phyloP scores from a whole-genome alignment of 441 rosid genomes.

The Erodium texanum region DNA sequence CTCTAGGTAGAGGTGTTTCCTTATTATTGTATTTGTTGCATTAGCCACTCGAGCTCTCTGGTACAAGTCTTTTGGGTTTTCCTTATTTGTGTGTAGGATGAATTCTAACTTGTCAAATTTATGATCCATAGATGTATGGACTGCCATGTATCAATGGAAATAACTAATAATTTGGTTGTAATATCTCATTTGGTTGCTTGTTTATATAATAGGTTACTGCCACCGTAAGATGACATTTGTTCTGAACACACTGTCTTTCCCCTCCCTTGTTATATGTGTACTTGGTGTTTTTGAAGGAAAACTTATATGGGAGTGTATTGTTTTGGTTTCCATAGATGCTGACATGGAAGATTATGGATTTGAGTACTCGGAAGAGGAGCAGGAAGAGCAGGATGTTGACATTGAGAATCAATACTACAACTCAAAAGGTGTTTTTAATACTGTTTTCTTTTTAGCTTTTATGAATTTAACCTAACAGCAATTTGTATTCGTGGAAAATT shows the following conservation, averaged over 20 bases:
- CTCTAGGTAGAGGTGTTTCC: not conserved
- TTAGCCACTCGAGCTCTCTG: no score
- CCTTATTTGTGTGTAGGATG: no score
- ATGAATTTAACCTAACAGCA: no score
- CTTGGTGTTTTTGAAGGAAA: not conserved
- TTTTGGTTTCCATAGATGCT: conserved; percentile 44
- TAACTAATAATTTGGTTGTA: not conserved
- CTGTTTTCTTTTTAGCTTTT: not conserved
- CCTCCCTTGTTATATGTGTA: not conserved
- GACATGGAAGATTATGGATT: conserved; percentile 99
- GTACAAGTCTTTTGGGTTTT: no score
- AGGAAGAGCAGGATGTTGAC: conserved; percentile 93
- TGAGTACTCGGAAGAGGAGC: conserved; percentile 97
- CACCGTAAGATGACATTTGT: not conserved
- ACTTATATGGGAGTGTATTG: not conserved
- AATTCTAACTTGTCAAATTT: no score
- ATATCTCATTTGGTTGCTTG: not conserved
- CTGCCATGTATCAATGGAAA: not conserved
- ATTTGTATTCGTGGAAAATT: not conserved
- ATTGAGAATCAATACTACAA: conserved; percentile 95
- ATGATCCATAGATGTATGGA: no score
- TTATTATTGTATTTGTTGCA: no score
- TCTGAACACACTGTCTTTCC: not conserved
- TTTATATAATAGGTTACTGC: not conserved
- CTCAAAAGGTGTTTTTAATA: conserved; percentile 87